Percentiles rank a stretch among this genome's conserved stretches.
phyloP scores from a whole-genome alignment of 208 protist species.

The Acanthamoeba culbertsoni region DNA sequence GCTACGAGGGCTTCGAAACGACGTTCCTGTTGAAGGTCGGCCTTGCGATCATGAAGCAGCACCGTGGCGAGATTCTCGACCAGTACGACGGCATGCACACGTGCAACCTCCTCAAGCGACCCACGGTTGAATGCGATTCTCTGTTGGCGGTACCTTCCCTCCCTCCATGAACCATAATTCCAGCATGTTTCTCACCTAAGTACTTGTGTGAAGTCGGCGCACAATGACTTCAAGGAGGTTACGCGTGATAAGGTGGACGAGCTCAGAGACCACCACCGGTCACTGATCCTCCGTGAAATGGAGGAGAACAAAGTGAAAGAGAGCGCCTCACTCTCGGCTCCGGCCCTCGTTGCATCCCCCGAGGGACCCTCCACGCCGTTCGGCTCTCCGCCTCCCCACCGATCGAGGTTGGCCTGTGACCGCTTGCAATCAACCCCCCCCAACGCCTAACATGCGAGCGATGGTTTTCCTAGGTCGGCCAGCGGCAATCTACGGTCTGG shows the following conservation, averaged over 20 bases:
- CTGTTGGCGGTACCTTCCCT: neutral
- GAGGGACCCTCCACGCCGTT: neutral
- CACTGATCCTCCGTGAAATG: conserved; percentile 22
- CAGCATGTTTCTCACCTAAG: neutral
- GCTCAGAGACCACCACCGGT: neutral
- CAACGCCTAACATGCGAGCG: too few relatives aligned
- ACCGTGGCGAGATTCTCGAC: conserved; percentile 65
- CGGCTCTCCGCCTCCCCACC: neutral
- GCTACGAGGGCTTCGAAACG: conserved; percentile 73
- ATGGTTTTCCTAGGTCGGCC: too few relatives aligned
- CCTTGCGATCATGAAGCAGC: conserved; percentile 65
- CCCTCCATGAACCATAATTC: neutral
- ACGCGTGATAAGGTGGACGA: conserved; percentile 24
- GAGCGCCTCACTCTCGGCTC: neutral
- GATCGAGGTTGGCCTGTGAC: neutral
- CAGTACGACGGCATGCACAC: neutral
- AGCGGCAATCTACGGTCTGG: neutral
- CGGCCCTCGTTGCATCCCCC: neutral
- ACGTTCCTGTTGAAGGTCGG: conserved; percentile 77
- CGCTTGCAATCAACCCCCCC: too few relatives aligned
- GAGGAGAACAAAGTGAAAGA: conserved; percentile 41
- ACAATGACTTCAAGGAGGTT: conserved; percentile 23
- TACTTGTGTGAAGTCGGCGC: neutral
- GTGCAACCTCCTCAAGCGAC: neutral
- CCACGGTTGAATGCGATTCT: neutral